phyloP scores from a whole-genome alignment of 177 flowering plant species.

The Telopea speciosissima region DNA sequence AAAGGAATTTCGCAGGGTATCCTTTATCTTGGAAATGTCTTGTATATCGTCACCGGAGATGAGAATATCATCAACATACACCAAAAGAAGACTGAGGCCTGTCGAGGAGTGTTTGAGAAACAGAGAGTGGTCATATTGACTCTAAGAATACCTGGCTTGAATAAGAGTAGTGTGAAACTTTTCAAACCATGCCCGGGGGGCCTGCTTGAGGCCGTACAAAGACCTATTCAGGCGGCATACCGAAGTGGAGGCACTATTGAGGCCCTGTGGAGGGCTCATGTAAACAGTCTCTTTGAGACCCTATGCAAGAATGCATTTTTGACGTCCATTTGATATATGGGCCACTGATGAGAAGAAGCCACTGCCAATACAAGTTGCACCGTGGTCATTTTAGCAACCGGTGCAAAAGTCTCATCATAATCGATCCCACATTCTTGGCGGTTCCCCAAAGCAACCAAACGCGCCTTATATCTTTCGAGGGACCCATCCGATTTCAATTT shows the following conservation, averaged over 20 bases:
- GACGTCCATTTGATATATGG: not conserved
- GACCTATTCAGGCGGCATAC: slow-evolving; percentile 5
- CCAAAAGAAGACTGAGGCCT: not conserved
- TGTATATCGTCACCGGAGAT: too few species aligned
- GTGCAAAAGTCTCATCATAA: slow-evolving; percentile 9
- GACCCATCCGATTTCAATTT: slow-evolving; percentile 7
- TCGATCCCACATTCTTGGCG: slow-evolving; percentile 10
- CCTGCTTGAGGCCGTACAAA: slow-evolving; percentile 10
- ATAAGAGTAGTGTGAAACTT: slow-evolving; percentile 10
- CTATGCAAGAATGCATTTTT: too few species aligned
- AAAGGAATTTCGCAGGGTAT: too few species aligned
- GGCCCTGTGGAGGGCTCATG: slow-evolving; percentile 5
- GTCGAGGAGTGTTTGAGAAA: not conserved
- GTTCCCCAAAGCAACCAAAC: slow-evolving; percentile 2
- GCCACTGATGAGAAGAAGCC: slow-evolving; percentile 7
- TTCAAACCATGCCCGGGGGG: slow-evolving; percentile 15
- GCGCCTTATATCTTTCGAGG: slow-evolving; percentile 14
- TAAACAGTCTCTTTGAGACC: slow-evolving; percentile 1
- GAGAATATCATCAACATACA: too few species aligned
- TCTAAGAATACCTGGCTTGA: not conserved
- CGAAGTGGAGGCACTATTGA: not conserved
- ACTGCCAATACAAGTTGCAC: slow-evolving; percentile 3
- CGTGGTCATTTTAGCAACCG: not conserved
- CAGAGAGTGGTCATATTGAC: slow-evolving; percentile 11
- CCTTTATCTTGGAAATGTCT: too few species aligned